Conservation (phyloP, 306 rosid species). For the Glycyrrhiza uralensis region DNA sequence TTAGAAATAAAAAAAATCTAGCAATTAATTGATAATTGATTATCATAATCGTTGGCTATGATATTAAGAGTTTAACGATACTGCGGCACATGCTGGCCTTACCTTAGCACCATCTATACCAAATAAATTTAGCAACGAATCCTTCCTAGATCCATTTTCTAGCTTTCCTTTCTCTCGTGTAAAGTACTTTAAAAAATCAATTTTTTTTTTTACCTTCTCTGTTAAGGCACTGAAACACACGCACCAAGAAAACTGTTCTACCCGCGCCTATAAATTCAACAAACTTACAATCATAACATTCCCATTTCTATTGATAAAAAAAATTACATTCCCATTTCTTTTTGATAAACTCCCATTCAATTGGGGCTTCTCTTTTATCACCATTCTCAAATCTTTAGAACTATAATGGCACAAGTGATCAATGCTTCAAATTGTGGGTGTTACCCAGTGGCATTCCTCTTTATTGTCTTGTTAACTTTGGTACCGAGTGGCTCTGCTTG, state of each 20-base stretch:
- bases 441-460: slow-evolving; percentile 9
- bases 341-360: too few species aligned
- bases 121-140: too few species aligned
- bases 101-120: too few species aligned
- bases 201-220: slow-evolving; percentile 30
- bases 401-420: slow-evolving; percentile 26
- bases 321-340: slow-evolving; percentile 8
- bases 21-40: too few species aligned
- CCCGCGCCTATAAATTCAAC: slow-evolving; percentile 10
- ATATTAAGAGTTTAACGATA: too few species aligned
- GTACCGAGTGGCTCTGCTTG: slow-evolving; percentile 25
- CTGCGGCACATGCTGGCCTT: too few species aligned
- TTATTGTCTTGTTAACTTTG: slow-evolving; percentile 25
- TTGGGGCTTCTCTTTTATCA: neutral
- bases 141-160: too few species aligned
- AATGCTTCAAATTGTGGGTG: neutral
- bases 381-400: slow-evolving; percentile 23
- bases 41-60: too few species aligned
- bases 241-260: neutral
- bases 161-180: neutral
- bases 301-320: too few species aligned
- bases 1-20: too few species aligned
- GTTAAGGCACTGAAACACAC: slow-evolving; percentile 37
- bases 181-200: neutral
- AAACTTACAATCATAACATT: neutral